Evolutionary conservation across 2,329 filamentous ascomycete genomes (phyloP), one percentile per base, ranked within the genome.

Genomic region (Neonectria punicea): DNA sequence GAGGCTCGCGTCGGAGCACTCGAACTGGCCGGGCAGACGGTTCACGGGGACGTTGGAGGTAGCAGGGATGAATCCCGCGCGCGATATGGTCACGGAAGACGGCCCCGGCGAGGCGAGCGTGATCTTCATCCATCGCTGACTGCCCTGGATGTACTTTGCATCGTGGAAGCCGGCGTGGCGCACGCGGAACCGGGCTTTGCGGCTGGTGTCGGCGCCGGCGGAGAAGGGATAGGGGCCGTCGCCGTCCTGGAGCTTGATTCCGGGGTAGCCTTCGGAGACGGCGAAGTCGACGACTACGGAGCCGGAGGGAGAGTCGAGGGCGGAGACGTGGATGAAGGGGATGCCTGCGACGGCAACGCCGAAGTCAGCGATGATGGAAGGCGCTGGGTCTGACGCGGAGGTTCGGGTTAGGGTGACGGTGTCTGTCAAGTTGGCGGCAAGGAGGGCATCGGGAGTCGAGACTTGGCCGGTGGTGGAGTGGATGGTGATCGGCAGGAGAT

Each of bases 31-130:
- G 1, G 25, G 58, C 7, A 53, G 58, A n/a, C 13, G 36, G 30
- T 60, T 39, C 8, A 53, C 58, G 8, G 39, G 47, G 6, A 53
- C 41, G 18, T 54, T 60, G 18, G 58, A 60, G 20, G 49, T 36
- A 14, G 28, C 39, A 5, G 49, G 50, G 34, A 50, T n/a, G 28
- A 55, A 51, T 5, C 30, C 43, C 11, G 50, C 50, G 25, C 28
- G 34, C 9, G 44, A 32, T 14, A 51, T 44, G 30, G 51, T 9
- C n/a, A 50, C 46, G 13, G 43, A 44, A 25, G 53, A 44, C 13
- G 58, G 32, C 3, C n/a, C 25, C 3, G 53, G 34, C 0, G 51
- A 55, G 6, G 10, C 5, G 1, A 44, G 28, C 1, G 44, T 46
- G 8, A 56, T 32, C 11, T 43, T 43, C 16, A 55, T 56, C 43